A percentile compares a stretch with the other conserved stretches of the same genome.
Conservation (phyloP, 2,329 filamentous ascomycete species). For the Harringtonia aguacate region DNA sequence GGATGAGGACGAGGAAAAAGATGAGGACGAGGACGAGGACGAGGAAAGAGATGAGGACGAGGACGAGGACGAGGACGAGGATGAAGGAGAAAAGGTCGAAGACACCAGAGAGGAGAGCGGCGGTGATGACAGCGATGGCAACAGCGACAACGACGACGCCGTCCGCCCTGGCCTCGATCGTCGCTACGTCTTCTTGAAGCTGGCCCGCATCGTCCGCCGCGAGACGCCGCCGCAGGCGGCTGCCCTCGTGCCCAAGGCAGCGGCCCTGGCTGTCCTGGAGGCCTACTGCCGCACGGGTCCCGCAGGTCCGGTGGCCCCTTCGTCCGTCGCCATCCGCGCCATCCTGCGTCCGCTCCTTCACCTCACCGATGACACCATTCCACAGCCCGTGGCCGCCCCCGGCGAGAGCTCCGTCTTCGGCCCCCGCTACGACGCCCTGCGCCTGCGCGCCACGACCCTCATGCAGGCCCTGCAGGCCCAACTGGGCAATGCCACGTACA, state of each 20-base stretch:
- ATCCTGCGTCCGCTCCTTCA: conserved; percentile 59
- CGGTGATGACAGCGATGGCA: neutral
- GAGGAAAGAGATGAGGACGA: conserved; percentile 32
- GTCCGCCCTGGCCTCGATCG: conserved; percentile 33
- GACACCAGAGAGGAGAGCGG: neutral
- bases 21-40: conserved; percentile 27
- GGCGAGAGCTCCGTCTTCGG: conserved; percentile 53
- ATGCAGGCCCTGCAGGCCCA: conserved; percentile 78
- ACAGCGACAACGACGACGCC: neutral
- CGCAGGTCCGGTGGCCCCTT: conserved; percentile 39
- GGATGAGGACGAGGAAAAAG: conserved; percentile 28
- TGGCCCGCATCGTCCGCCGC: conserved; percentile 68
- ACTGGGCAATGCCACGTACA: conserved; percentile 70
- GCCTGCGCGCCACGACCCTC: conserved; percentile 61
- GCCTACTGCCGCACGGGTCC: conserved; percentile 51
- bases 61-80: conserved; percentile 22
- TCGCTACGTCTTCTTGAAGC: conserved; percentile 62
- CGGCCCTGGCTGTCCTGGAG: conserved; percentile 64
- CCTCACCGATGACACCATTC: conserved; percentile 70
- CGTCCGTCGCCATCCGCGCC: conserved; percentile 41
- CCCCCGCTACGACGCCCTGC: conserved; percentile 57
- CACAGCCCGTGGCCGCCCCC: conserved; percentile 52
- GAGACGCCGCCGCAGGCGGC: conserved; percentile 55
- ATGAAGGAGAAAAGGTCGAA: neutral
- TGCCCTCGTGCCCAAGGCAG: conserved; percentile 62